phyloP scores from a whole-genome alignment of 1,284 basidiomycete genomes.

The Sphaerobolus stellatus region DNA sequence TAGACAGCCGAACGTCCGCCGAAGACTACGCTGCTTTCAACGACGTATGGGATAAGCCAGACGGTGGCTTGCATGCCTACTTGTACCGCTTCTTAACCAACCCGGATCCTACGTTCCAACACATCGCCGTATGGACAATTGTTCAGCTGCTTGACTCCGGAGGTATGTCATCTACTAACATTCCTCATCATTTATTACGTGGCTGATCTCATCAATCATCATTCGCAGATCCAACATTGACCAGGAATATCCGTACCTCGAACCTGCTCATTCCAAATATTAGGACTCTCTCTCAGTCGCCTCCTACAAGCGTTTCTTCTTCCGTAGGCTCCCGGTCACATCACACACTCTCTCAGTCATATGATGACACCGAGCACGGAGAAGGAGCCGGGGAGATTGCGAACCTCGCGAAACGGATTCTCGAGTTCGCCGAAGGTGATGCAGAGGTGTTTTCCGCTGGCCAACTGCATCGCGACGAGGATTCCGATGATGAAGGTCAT shows the following conservation, averaged over 20 bases:
- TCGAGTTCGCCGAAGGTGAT: constrained; percentile 81
- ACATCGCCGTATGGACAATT: constrained; percentile 99
- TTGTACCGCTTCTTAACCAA: constrained; percentile 93
- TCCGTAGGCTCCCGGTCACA: constrained; percentile 71
- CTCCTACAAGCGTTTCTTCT: constrained; percentile 68
- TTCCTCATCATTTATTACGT: neutral
- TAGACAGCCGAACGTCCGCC: constrained; percentile 73
- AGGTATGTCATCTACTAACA: constrained; percentile 44
- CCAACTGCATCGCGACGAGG: constrained; percentile 57
- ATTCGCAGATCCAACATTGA: constrained; percentile 78
- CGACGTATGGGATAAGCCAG: constrained; percentile 96
- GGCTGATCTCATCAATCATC: too few relatives aligned
- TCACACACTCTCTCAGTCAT: constrained; percentile 63
- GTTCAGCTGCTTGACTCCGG: constrained; percentile 95
- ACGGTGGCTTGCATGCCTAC: constrained; percentile 96
- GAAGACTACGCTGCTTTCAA: constrained; percentile 99
- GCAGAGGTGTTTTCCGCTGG: constrained; percentile 50
- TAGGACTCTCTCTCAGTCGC: constrained; percentile 73
- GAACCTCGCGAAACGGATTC: constrained; percentile 76
- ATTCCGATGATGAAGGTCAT: constrained; percentile 61
- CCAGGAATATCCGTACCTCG: constrained; percentile 85
- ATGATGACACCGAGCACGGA: constrained; percentile 78
- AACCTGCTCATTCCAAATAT: constrained; percentile 81
- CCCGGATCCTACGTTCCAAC: constrained; percentile 98
- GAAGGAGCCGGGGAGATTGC: constrained; percentile 89